A percentile compares a stretch with the other conserved stretches of the same genome.
phyloP scores from a whole-genome alignment of 176 grass and related monocot species.

The Musa schizocarpa region DNA sequence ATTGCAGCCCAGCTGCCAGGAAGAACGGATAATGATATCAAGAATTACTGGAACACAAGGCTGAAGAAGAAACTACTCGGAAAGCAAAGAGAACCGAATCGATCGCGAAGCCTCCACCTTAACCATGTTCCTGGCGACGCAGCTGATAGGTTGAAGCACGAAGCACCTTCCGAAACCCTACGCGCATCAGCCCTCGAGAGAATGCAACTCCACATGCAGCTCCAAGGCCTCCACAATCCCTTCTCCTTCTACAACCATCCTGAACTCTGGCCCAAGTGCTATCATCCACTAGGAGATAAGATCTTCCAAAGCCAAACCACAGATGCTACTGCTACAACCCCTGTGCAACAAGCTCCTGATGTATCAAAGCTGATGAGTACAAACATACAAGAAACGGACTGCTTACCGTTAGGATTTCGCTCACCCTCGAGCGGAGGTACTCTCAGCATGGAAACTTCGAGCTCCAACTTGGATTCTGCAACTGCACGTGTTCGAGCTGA shows the following conservation, averaged over 20 bases:
- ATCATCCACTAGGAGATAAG: background rate
- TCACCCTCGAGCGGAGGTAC: conserved; percentile 30
- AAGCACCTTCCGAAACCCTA: conserved; percentile 26
- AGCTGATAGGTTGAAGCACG: background rate
- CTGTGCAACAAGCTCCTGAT: conserved; percentile 1
- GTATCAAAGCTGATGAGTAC: background rate
- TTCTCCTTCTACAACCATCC: conserved; percentile 33
- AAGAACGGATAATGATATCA: conserved; percentile 89
- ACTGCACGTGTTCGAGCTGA: conserved; percentile 37
- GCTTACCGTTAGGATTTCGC: conserved; percentile 20
- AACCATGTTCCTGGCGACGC: background rate
- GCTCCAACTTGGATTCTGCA: conserved; percentile 36
- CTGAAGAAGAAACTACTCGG: conserved; percentile 87
- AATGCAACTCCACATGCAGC: conserved; percentile 76
- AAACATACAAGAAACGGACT: conserved; percentile 8
- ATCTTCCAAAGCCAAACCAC: conserved; percentile 18
- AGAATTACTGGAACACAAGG: conserved; percentile 99
- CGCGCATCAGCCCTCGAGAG: conserved; percentile 77
- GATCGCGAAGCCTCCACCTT: conserved; percentile 9
- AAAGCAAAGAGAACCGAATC: conserved; percentile 37
- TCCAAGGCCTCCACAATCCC: conserved; percentile 44
- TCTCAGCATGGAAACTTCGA: conserved; percentile 1
- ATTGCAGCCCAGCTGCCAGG: conserved; percentile 90
- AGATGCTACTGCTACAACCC: conserved; percentile 9
- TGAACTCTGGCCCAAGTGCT: conserved; percentile 27